These are phyloP conservation scores for Arabidopsis suecica DNA, from an alignment of 345 rosid species.

Conservation along the genomic window DNA sequence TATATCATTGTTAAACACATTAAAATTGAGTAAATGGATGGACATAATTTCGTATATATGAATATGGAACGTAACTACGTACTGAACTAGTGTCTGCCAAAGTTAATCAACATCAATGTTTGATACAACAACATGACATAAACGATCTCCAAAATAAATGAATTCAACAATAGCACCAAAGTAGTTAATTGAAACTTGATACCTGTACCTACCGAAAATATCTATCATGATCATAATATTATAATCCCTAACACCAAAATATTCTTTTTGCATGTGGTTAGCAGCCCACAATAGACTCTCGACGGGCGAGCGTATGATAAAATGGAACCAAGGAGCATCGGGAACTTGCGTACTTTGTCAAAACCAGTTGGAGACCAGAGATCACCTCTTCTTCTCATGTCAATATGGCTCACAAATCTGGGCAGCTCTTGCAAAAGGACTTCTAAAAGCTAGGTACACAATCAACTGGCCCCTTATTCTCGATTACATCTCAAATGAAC, in stretches of 20 bases:
- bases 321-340: too few species aligned
- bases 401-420: too few species aligned
- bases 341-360: too few species aligned
- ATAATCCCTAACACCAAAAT: background rate
- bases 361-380: too few species aligned
- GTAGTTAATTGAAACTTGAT: constrained; percentile 33
- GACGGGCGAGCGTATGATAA: too few species aligned
- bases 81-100: constrained; percentile 24
- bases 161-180: constrained; percentile 10
- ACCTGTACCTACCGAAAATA: constrained; percentile 17
- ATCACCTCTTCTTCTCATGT: too few species aligned
- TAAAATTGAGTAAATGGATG: background rate
- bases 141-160: constrained; percentile 16
- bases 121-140: constrained; percentile 13
- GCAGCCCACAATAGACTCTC: too few species aligned
- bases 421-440: too few species aligned
- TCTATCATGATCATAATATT: constrained; percentile 19
- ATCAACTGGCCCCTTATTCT: too few species aligned
- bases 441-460: too few species aligned
- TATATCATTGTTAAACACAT: background rate
- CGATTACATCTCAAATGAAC: too few species aligned
- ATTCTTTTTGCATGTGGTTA: too few species aligned
- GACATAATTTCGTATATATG: constrained; percentile 6
- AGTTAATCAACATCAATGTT: constrained; percentile 30
- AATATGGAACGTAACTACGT: constrained; percentile 14